Percentiles rank a stretch among this genome's conserved stretches.
These are phyloP conservation scores for Diaporthe australafricana DNA, from an alignment of 2,329 filamentous ascomycete species.

Conservation along the genomic window DNA sequence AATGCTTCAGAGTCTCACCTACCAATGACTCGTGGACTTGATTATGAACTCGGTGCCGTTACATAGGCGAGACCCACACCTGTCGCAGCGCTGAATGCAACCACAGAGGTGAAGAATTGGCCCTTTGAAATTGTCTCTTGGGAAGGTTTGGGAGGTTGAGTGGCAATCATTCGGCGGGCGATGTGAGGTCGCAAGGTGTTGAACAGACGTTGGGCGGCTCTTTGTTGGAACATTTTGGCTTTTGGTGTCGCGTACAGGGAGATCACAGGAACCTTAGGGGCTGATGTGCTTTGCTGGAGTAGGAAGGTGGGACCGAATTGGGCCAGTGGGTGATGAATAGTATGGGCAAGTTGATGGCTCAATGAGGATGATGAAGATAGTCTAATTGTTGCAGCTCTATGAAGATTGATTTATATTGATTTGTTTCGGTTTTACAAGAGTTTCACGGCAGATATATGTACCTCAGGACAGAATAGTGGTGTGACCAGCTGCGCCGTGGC, in stretches of 20 bases:
- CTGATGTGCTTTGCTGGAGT: neutral
- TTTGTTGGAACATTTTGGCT: constrained; percentile 24
- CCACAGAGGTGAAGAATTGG: neutral
- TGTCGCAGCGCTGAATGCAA: constrained; percentile 17
- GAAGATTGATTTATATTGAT: neutral
- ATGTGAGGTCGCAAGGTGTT: constrained; percentile 6
- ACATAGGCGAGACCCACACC: constrained; percentile 4
- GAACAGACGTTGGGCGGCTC: constrained; percentile 24
- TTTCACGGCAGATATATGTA: constrained; percentile 24
- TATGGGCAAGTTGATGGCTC: neutral
- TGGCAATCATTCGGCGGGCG: constrained; percentile 13
- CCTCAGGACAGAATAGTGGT: neutral
- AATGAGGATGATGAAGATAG: neutral
- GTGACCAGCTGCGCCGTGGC: neutral
- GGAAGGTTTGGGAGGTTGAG: neutral
- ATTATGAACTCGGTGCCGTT: constrained; percentile 1
- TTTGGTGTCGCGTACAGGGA: neutral
- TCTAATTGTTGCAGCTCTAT: neutral
- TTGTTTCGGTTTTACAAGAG: neutral
- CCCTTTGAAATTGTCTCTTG: constrained; percentile 7
- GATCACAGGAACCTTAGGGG: neutral
- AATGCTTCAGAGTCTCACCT: neutral
- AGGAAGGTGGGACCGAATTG: neutral
- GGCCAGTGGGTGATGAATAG: neutral
- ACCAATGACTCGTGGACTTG: too few relatives aligned